Evolutionary conservation across 139 green algal species (phyloP), one percentile per base, ranked within the genome.

Genomic region (Limnomonas spitsbergensis): DNA sequence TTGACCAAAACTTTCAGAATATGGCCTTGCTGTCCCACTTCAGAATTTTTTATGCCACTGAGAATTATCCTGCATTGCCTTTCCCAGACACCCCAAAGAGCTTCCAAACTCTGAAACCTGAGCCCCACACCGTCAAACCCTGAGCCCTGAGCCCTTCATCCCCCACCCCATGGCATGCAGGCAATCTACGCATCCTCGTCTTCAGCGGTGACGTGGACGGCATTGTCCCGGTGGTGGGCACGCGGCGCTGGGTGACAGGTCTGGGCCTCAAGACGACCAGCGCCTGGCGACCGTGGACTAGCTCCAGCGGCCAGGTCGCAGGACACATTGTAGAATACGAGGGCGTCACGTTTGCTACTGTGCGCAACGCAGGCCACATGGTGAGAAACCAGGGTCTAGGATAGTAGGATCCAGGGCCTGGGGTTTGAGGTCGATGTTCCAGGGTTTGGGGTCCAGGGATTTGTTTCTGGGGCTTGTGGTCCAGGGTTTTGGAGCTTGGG

Each of bases 251-350:
- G 72, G 42, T 35, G 31, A n/a, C 70, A 38, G 40, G 40, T 3
- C 70, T 77, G n/a, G 39, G 39, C 29, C 70, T 77, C 40, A 20
- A 61, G 40, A 61, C 42, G 90, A 97, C 67, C 89, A 90, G 0
- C 92, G 98, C 77, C 97, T 96, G 94, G 91, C 98, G 31, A 92
- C 94, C 31, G 4, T 95, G 89, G 70, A 97, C 96, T 76, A 85
- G 80, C 20, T 94, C 90, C 75, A 97, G 91, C 69, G 85, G 94
- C 31, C 96, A 99, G 84, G 70, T 74, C 29, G 27, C 61, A 39
- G 61, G 29, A 36, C 61, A 52, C 53, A 9, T 52, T 35, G 37
- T 76, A 14, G 27, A 76, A 29, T 76, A 52, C 37, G 37, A 54
- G 9, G 69, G 37, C 35, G 4, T 76, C 14, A 76, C 69, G 37